Conservation (phyloP, 805 yeast genomes). For the Diddensiella caesifluorescens region DNA sequence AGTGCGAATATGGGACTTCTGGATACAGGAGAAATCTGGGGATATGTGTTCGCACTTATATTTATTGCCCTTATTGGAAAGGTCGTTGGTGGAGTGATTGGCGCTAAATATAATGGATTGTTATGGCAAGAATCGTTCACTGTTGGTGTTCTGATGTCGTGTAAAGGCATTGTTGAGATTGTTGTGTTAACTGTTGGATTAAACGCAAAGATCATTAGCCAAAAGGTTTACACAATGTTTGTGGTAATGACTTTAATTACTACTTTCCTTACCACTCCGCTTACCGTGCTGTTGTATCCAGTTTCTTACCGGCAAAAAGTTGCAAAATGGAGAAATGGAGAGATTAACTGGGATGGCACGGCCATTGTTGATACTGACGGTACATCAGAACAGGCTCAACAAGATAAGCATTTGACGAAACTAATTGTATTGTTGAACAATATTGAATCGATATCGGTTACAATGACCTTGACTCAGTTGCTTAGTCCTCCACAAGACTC, state of each 20-base stretch:
- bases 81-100: conserved; percentile 58
- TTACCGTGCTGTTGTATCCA: conserved; percentile 60
- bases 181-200: conserved; percentile 73
- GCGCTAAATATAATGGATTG: conserved; percentile 57
- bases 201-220: conserved; percentile 60
- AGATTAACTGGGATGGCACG: conserved; percentile 32
- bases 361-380: conserved; percentile 17
- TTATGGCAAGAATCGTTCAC: conserved; percentile 69
- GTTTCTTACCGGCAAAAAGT: conserved; percentile 27
- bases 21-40: conserved; percentile 70
- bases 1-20: conserved; percentile 61
- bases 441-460: conserved; percentile 30
- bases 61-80: conserved; percentile 65
- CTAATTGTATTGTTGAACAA: conserved; percentile 27
- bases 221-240: conserved; percentile 70
- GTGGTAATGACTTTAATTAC: conserved; percentile 76
- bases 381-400: conserved; percentile 7
- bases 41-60: conserved; percentile 62
- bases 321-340: conserved; percentile 24
- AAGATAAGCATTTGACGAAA: conserved; percentile 12
- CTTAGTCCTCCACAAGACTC: conserved; percentile 18
- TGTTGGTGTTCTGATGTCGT: conserved; percentile 79
- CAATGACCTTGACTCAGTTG: conserved; percentile 29
- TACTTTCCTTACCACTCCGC: conserved; percentile 75
- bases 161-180: conserved; percentile 84